Conservation (phyloP, 306 rosid genomes). For the Trichosanthes truncata region DNA sequence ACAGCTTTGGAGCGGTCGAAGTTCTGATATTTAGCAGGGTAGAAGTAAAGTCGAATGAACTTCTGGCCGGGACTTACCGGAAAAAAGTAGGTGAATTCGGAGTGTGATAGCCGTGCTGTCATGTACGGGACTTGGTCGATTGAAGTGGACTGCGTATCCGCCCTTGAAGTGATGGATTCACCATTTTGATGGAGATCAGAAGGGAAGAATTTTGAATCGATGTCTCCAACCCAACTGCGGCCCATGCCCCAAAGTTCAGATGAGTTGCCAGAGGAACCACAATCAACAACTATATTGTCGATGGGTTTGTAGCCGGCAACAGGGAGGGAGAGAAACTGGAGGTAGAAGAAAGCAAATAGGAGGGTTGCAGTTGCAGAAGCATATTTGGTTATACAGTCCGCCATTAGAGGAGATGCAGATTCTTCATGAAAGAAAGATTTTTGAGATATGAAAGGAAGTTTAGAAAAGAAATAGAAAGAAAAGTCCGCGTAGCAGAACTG, state of each 20-base stretch:
- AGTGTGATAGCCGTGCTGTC: background rate
- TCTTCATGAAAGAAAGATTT: background rate
- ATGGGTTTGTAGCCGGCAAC: background rate
- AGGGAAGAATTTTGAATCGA: background rate
- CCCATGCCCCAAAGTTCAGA: background rate
- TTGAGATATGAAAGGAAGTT: background rate
- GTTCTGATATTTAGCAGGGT: background rate
- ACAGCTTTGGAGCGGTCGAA: background rate
- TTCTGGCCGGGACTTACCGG: constrained; percentile 5
- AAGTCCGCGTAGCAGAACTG: background rate
- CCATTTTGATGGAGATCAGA: background rate
- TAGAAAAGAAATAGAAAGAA: background rate
- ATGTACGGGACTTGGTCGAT: background rate
- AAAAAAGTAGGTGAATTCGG: constrained; percentile 1
- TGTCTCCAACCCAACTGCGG: constrained; percentile 12
- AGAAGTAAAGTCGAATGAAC: constrained; percentile 10
- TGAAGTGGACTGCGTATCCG: background rate
- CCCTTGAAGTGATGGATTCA: background rate
- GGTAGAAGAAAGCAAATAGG: background rate
- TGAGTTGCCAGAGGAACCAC: constrained; percentile 9
- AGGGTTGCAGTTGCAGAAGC: background rate
- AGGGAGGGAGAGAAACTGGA: background rate
- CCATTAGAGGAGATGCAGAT: background rate
- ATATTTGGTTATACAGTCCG: background rate
- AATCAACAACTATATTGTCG: background rate